Evolutionary conservation across 345 rosid species (phyloP), one percentile per base, ranked within the genome.

Genomic region (Aurinia saxatilis): DNA sequence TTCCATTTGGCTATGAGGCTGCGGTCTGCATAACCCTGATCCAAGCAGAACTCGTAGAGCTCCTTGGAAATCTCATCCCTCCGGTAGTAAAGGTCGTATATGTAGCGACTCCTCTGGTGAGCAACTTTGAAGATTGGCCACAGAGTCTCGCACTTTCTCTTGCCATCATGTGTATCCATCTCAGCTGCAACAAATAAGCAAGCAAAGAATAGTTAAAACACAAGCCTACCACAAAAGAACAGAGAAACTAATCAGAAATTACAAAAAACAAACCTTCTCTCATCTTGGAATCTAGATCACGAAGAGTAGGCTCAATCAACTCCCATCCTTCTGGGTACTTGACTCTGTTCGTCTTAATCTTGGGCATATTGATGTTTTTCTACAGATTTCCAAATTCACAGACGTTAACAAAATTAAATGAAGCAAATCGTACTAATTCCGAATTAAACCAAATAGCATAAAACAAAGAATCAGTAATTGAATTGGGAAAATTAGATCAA

Each of bases 51-150:
- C 62, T 87, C 97, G 48, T 76, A 90, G 5, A 87, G 71, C 62
- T 90, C 87, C 74, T 78, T 80, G 13, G 95, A 87, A 37, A 90
- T 87, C 64, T 83, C 90, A 18, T 79, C 80, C 74, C 82, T 79
- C 21, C 77, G 60, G 64, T 84, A 65, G n/a, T 80, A 82, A 31
- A 87, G 88, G 62, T 90, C 83, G 34, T 77, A 90, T n/a, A 90
- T 68, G 58, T 83, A 87, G 37, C 82, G 75, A 77, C 92, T 85
- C 71, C 86, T 83, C 62, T 85, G 92, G 63, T 87, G 90, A 35
- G 95, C 74, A 33, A 85, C 80, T 73, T 87, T 85, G 70, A 85
- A 87, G 31, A 83, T 87, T 42, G 92, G 87, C 92, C 95, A 87
- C 31, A 90, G 62, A 2, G 83, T 70, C 70, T 90, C 90, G 46